phyloP scores from a whole-genome alignment of 2,329 filamentous ascomycete species.

The Cordyceps sp. region DNA sequence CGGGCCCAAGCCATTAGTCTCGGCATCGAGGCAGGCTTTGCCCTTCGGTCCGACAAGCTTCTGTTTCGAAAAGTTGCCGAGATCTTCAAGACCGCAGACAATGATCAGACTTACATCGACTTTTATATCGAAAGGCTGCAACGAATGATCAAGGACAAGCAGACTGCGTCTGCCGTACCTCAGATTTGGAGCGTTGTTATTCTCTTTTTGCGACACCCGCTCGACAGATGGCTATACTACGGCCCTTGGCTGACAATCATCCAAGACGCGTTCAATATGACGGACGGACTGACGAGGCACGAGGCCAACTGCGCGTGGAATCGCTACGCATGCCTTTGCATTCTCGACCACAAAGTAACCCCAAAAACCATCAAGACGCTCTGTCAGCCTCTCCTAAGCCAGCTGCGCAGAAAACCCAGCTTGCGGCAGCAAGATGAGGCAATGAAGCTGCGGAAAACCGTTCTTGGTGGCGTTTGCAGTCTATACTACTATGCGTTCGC shows the following conservation, averaged over 20 bases:
- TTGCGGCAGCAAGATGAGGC: conserved; percentile 38
- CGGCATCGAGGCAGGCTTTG: conserved; percentile 52
- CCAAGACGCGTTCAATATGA: conserved; percentile 69
- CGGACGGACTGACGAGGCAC: conserved; percentile 50
- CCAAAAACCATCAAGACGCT: conserved; percentile 25
- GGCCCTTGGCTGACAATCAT: conserved; percentile 62
- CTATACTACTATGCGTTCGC: conserved; percentile 71
- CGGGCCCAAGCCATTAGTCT: conserved; percentile 57
- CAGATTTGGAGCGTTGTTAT: conserved; percentile 80
- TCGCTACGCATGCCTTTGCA: conserved; percentile 59
- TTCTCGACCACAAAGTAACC: conserved; percentile 42
- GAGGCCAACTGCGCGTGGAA: conserved; percentile 80
- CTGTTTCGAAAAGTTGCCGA: conserved; percentile 51
- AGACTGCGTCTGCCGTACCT: conserved; percentile 43
- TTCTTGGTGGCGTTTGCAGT: conserved; percentile 58
- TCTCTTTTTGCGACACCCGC: conserved; percentile 53
- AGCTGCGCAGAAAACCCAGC: conserved; percentile 47
- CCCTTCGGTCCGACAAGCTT: conserved; percentile 50
- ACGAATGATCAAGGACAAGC: conserved; percentile 48
- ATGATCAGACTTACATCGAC: conserved; percentile 48
- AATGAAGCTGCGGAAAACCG: conserved; percentile 29
- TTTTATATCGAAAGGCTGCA: conserved; percentile 52
- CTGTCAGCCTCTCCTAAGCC: conserved; percentile 49
- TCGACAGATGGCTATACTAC: conserved; percentile 57
- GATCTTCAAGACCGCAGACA: conserved; percentile 32